phyloP scores from a whole-genome alignment of 192 early-diverging fungal species.

The Linnemannia exigua region DNA sequence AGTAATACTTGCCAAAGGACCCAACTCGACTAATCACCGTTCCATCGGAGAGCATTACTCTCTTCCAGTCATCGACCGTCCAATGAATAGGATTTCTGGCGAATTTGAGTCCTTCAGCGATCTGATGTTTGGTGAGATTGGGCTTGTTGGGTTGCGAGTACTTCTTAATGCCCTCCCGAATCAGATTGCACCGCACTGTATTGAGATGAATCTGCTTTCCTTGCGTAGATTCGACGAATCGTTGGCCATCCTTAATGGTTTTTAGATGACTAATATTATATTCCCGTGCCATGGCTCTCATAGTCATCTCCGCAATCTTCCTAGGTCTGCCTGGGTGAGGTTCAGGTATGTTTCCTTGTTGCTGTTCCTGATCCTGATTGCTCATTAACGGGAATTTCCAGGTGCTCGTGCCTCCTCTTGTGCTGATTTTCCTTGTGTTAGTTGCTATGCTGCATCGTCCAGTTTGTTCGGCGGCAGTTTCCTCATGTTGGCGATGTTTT shows the following conservation, averaged over 20 bases:
- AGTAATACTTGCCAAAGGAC: slow-evolving; percentile 13
- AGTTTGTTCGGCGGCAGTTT: too few relatives aligned
- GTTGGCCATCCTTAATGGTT: not conserved
- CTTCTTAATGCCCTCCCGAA: not conserved
- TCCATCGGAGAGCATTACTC: slow-evolving; percentile 28
- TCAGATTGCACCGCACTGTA: not conserved
- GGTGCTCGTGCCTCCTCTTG: too few relatives aligned
- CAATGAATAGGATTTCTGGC: not conserved
- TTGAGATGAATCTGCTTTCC: not conserved
- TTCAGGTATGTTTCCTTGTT: too few relatives aligned
- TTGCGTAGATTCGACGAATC: not conserved
- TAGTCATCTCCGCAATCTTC: too few relatives aligned
- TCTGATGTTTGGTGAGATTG: not conserved
- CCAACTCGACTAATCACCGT: not conserved
- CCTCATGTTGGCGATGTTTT: too few relatives aligned
- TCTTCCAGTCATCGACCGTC: not conserved
- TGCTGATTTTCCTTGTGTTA: too few relatives aligned
- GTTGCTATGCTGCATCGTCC: too few relatives aligned
- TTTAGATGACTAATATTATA: too few relatives aligned
- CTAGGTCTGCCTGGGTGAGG: too few relatives aligned
- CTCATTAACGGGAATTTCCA: too few relatives aligned
- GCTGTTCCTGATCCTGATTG: too few relatives aligned
- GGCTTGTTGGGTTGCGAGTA: not conserved
- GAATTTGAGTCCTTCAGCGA: not conserved
- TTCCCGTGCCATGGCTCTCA: too few relatives aligned